phyloP scores from a whole-genome alignment of 208 protist genomes.

The Herpetomonas muscarum region DNA sequence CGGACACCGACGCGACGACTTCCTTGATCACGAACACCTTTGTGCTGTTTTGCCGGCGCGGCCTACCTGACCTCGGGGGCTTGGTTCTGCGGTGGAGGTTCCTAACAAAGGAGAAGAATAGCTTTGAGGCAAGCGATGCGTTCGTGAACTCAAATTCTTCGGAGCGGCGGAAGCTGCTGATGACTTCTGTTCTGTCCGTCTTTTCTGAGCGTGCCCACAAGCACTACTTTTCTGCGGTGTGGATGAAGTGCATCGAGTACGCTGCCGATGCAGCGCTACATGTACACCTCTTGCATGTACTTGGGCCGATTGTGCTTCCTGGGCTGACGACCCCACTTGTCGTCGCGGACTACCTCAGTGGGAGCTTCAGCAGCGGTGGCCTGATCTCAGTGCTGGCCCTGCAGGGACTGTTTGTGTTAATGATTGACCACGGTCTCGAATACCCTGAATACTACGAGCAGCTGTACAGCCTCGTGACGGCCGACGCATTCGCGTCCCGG shows the following conservation, averaged over 20 bases:
- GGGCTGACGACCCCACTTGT: constrained; percentile 83
- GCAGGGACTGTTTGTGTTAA: constrained; percentile 83
- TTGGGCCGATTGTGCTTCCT: constrained; percentile 66
- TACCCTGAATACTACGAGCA: constrained; percentile 90
- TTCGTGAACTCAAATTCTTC: constrained; percentile 66
- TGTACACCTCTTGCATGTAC: constrained; percentile 76
- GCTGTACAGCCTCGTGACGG: constrained; percentile 82
- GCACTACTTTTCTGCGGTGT: constrained; percentile 78
- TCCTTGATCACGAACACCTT: constrained; percentile 62
- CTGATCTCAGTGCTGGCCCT: constrained; percentile 84
- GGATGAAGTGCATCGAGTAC: constrained; percentile 67
- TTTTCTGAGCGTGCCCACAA: constrained; percentile 81
- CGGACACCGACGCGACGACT: neutral
- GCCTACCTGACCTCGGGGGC: constrained; percentile 39
- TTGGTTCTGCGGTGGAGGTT: constrained; percentile 62
- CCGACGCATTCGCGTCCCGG: constrained; percentile 76
- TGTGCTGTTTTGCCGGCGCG: constrained; percentile 62
- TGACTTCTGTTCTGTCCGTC: constrained; percentile 65
- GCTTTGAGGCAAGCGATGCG: constrained; percentile 50
- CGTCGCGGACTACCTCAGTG: constrained; percentile 81
- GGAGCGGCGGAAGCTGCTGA: constrained; percentile 62
- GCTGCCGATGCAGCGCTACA: constrained; percentile 52
- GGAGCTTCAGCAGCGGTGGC: constrained; percentile 80
- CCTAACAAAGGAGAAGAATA: constrained; percentile 48
- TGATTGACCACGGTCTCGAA: constrained; percentile 88